phyloP scores from a whole-genome alignment of 2,329 filamentous ascomycete species.

The Xylariomycetidae sp. region DNA sequence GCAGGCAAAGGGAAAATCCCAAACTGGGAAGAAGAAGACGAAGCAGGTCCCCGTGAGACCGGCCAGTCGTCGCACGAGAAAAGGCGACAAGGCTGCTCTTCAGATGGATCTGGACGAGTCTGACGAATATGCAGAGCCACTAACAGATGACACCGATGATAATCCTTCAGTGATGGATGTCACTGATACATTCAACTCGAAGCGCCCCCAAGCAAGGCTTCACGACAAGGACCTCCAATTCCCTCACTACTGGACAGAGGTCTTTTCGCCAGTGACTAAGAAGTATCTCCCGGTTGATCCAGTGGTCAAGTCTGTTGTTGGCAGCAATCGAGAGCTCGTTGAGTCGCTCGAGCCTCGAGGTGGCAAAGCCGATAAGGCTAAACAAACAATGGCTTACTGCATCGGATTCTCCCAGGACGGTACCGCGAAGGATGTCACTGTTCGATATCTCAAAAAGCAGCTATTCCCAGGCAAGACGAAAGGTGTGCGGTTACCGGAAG shows the following conservation, averaged over 20 bases:
- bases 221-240: slow-evolving; percentile 76
- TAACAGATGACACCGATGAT: slow-evolving; percentile 51
- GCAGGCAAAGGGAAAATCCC: slow-evolving; percentile 28
- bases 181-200: slow-evolving; percentile 38
- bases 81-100: slow-evolving; percentile 18
- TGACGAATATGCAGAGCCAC: slow-evolving; percentile 43
- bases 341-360: slow-evolving; percentile 79
- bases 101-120: slow-evolving; percentile 34
- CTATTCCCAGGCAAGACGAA: slow-evolving; percentile 87
- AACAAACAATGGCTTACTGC: slow-evolving; percentile 87
- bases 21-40: slow-evolving; percentile 11
- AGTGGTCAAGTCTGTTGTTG: slow-evolving; percentile 63
- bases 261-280: slow-evolving; percentile 74
- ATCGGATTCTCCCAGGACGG: slow-evolving; percentile 79
- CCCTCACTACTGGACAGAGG: slow-evolving; percentile 92
- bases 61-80: slow-evolving; percentile 18
- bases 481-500: slow-evolving; percentile 69
- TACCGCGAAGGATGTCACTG: slow-evolving; percentile 90
- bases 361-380: slow-evolving; percentile 74
- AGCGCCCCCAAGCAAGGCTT: slow-evolving; percentile 36
- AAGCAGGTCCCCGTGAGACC: slow-evolving; percentile 14
- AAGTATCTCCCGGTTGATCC: slow-evolving; percentile 77
- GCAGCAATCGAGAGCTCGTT: slow-evolving; percentile 66
- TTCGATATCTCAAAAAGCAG: slow-evolving; percentile 79
- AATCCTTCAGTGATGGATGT: slow-evolving; percentile 58